Evolutionary conservation across 2,329 filamentous ascomycete genomes (phyloP).

Genomic region (Apiospora sp.): DNA sequence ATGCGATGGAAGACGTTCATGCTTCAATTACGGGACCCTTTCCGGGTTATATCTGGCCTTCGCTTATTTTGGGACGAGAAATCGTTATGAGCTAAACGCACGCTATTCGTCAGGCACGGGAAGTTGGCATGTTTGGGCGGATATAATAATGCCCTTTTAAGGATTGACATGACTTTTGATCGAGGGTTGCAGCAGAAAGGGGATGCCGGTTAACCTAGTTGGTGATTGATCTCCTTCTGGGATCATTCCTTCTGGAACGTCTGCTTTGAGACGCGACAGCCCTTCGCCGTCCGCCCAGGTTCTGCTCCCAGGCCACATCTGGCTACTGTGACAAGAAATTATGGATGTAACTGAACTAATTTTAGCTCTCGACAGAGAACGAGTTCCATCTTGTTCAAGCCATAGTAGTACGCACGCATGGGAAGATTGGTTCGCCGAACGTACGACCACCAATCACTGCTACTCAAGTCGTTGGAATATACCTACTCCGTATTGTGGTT

Average conservation of each 20-base stretch:
- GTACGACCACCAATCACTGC: background rate
- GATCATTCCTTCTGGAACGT: constrained; percentile 22
- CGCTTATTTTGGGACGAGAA: background rate
- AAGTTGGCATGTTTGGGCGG: constrained; percentile 7
- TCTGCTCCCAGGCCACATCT: background rate
- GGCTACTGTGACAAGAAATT: background rate
- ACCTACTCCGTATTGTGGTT: background rate
- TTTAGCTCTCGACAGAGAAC: background rate
- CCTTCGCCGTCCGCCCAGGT: background rate
- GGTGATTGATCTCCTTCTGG: constrained; percentile 13
- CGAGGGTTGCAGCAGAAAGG: constrained; percentile 8
- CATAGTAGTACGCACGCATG: background rate
- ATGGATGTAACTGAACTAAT: constrained; percentile 7
- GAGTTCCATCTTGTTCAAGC: constrained; percentile 8
- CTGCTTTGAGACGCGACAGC: constrained; percentile 6
- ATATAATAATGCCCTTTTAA: background rate
- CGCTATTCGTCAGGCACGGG: constrained; percentile 6
- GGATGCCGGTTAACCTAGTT: constrained; percentile 6
- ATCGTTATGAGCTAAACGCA: background rate
- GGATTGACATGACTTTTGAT: background rate
- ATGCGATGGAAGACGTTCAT: constrained; percentile 16
- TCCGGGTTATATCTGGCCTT: background rate
- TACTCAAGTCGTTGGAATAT: background rate
- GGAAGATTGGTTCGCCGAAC: background rate
- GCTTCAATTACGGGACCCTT: background rate